Conservation (phyloP, 2,329 filamentous ascomycete species). For the Lachnellula cervina region DNA sequence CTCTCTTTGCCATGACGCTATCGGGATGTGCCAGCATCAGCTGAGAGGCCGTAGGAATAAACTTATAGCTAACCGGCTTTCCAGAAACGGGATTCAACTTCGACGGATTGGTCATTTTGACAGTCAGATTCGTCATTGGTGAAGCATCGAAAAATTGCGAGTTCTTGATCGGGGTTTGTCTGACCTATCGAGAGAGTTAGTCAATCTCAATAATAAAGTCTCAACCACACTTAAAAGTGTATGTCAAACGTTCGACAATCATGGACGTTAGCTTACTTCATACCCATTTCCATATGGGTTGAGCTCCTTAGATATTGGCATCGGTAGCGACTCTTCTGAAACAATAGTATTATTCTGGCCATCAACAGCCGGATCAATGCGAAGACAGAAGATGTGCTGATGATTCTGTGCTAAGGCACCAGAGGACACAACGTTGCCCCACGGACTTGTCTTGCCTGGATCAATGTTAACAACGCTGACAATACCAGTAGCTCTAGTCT, state of each 20-base stretch:
- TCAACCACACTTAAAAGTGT: no score
- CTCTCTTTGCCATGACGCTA: conserved; percentile 81
- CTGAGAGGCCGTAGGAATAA: conserved; percentile 79
- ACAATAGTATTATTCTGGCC: conserved; percentile 48
- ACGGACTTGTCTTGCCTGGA: conserved; percentile 45
- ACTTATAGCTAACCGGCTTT: conserved; percentile 79
- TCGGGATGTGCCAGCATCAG: conserved; percentile 71
- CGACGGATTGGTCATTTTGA: conserved; percentile 82
- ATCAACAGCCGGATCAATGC: conserved; percentile 53
- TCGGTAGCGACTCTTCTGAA: conserved; percentile 48
- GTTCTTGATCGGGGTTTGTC: conserved; percentile 38
- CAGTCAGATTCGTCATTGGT: conserved; percentile 55
- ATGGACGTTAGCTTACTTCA: conserved; percentile 8
- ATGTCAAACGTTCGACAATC: no score
- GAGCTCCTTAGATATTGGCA: conserved; percentile 39
- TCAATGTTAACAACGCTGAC: conserved; percentile 52
- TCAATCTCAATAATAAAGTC: conserved; percentile 14
- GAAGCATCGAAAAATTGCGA: conserved; percentile 38
- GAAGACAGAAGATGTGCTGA: conserved; percentile 49
- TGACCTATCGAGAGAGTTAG: conserved; percentile 27
- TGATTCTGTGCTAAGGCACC: conserved; percentile 56
- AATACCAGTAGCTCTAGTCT: conserved; percentile 62
- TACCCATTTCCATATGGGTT: conserved; percentile 53
- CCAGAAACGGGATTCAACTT: conserved; percentile 77
- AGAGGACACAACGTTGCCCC: conserved; percentile 56